These are phyloP conservation scores for Podaxis sp. DNA, from an alignment of 768 basidiomycete species.

Conservation along the genomic window DNA sequence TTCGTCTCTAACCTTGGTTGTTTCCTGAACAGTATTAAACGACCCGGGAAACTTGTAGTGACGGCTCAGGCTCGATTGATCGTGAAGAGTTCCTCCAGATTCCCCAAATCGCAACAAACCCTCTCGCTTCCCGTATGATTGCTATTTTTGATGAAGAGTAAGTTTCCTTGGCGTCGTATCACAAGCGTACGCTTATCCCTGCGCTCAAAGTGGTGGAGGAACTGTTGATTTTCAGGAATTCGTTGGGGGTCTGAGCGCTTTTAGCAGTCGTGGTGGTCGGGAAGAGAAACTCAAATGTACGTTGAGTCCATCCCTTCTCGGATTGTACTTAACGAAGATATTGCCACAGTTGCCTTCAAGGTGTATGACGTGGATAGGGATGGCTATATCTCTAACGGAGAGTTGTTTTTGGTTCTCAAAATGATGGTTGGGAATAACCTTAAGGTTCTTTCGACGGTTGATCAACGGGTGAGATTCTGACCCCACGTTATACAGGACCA, in stretches of 20 bases:
- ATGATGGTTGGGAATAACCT: conserved; percentile 99
- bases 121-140: conserved; percentile 95
- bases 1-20: conserved; percentile 18
- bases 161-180: conserved; percentile 29
- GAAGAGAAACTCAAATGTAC: conserved; percentile 95
- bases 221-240: conserved; percentile 99
- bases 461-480: conserved; percentile 5
- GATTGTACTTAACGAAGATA: background rate
- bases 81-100: conserved; percentile 98
- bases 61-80: conserved; percentile 97
- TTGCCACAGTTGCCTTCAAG: conserved; percentile 87
- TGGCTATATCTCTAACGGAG: conserved; percentile 96
- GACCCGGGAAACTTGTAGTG: conserved; percentile 39
- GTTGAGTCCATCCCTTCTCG: conserved; percentile 25
- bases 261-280: conserved; percentile 92
- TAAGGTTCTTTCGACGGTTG: conserved; percentile 54
- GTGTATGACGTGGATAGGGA: conserved; percentile 99
- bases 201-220: conserved; percentile 75
- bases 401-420: conserved; percentile 96
- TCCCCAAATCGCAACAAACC: conserved; percentile 98
- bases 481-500: conserved; percentile 61
- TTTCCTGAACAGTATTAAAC: background rate
- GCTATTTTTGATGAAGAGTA: conserved; percentile 99
- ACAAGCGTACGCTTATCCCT: conserved; percentile 5
- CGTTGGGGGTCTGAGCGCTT: conserved; percentile 95